Conservation (phyloP, 805 yeast species). For the Candida adriatica region DNA sequence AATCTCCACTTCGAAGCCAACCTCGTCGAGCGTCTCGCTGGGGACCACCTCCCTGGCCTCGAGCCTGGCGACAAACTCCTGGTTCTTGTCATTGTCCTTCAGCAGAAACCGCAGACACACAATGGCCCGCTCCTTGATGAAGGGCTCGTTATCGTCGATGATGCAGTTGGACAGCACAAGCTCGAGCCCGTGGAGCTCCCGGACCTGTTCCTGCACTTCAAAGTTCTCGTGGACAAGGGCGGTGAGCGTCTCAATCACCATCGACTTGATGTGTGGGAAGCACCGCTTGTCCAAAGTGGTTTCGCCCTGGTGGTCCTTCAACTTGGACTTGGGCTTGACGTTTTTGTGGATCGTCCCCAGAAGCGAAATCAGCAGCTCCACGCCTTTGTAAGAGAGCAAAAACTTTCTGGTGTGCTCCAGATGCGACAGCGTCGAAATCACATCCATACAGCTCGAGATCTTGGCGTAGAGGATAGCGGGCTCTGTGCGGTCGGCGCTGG, state of each 20-base stretch:
- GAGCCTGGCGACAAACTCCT: conserved; percentile 62
- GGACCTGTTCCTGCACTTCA: conserved; percentile 57
- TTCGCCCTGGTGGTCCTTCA: conserved; percentile 16
- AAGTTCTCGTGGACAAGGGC: conserved; percentile 44
- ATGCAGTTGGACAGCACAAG: conserved; percentile 73
- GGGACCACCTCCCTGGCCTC: conserved; percentile 69
- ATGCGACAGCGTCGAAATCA: conserved; percentile 26
- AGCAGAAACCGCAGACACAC: conserved; percentile 68
- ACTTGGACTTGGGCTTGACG: conserved; percentile 24
- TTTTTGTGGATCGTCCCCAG: conserved; percentile 28
- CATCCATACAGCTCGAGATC: conserved; percentile 26
- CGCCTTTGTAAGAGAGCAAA: conserved; percentile 29
- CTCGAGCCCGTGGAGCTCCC: conserved; percentile 63
- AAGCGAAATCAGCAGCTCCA: conserved; percentile 26
- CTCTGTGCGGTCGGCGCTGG: conserved; percentile 7
- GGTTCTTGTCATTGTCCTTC: conserved; percentile 60
- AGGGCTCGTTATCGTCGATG: conserved; percentile 86
- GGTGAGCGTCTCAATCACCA: conserved; percentile 61
- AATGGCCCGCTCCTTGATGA: conserved; percentile 75
- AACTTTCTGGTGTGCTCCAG: conserved; percentile 31
- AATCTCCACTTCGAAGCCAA: conserved; percentile 74
- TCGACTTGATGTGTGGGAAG: conserved; percentile 64
- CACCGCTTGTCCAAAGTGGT: conserved; percentile 25
- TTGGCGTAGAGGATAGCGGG: conserved; percentile 24
- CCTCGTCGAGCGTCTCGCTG: conserved; percentile 52